Evolutionary conservation across 495 filamentous ascomycete species (phyloP).

Genomic region (Xanthoparmelia taractica): DNA sequence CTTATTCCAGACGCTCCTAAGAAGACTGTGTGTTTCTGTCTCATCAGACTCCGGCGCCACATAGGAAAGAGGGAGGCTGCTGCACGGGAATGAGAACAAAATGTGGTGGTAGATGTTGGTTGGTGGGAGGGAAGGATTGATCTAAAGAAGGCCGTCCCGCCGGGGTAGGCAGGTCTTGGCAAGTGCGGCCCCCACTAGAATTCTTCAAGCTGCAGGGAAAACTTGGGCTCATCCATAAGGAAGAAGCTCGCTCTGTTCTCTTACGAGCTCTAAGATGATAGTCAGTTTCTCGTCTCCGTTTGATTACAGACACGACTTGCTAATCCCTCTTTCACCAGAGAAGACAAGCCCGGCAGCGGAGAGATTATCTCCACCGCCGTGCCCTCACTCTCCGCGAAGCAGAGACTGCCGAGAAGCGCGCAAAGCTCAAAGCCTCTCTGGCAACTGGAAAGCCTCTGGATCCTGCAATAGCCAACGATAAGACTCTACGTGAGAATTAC

Average conservation of each 20-base stretch:
- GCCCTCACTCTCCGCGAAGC: constrained; percentile 79
- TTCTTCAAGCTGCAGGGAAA: background rate
- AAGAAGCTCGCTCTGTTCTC: background rate
- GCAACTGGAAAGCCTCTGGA: constrained; percentile 81
- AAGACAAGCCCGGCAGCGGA: constrained; percentile 72
- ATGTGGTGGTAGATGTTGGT: constrained; percentile 1
- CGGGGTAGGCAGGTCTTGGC: background rate
- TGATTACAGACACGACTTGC: background rate
- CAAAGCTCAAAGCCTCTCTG: constrained; percentile 75
- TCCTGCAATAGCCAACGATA: constrained; percentile 82
- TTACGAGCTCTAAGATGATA: constrained; percentile 8
- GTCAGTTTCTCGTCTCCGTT: background rate
- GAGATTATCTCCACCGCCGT: constrained; percentile 89
- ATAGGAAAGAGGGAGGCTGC: constrained; percentile 3
- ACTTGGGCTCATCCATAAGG: background rate
- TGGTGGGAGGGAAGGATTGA: constrained; percentile 7
- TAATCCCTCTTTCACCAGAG: constrained; percentile 24
- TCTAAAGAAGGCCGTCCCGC: background rate
- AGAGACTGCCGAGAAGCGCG: constrained; percentile 82
- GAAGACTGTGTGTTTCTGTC: background rate
- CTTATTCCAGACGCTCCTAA: background rate
- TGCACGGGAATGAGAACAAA: background rate
- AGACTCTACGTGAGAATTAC: constrained; percentile 74
- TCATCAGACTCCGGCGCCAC: constrained; percentile 10
- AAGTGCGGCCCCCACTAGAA: background rate